Conservation (phyloP, 2,329 filamentous ascomycete species). For the Penicillium hordei region DNA sequence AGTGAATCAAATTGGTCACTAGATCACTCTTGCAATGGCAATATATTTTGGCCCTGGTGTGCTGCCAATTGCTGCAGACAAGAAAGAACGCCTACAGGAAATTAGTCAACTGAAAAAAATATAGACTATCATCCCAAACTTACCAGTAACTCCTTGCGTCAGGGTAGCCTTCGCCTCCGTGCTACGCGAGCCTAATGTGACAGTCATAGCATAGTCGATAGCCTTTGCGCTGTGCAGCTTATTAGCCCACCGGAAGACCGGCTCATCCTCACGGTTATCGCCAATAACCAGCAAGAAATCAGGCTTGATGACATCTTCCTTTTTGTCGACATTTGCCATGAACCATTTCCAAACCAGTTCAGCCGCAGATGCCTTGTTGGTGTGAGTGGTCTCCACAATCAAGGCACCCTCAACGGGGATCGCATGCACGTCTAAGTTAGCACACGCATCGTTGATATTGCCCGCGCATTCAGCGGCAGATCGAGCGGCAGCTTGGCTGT, state of each 20-base stretch:
- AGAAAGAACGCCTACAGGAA: slow-evolving; percentile 49
- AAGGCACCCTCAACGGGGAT: slow-evolving; percentile 77
- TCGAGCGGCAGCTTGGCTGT: slow-evolving; percentile 70
- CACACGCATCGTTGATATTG: slow-evolving; percentile 92
- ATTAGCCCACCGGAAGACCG: slow-evolving; percentile 94
- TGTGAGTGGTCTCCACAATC: slow-evolving; percentile 79
- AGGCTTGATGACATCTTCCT: slow-evolving; percentile 46
- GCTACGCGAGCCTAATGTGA: slow-evolving; percentile 81
- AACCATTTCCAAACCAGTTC: slow-evolving; percentile 67
- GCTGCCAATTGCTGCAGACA: slow-evolving; percentile 54
- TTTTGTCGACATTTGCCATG: slow-evolving; percentile 56
- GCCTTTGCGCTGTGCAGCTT: slow-evolving; percentile 59
- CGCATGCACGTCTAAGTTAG: slow-evolving; percentile 78
- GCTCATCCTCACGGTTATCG: slow-evolving; percentile 89
- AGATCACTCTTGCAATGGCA: slow-evolving; percentile 14
- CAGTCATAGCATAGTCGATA: slow-evolving; percentile 73
- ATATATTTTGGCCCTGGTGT: slow-evolving; percentile 19
- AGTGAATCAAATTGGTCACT: neutral
- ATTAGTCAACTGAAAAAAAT: slow-evolving; percentile 14
- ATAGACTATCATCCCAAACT: slow-evolving; percentile 34
- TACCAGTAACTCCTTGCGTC: slow-evolving; percentile 89
- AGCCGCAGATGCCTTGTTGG: slow-evolving; percentile 83
- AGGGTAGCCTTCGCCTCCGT: slow-evolving; percentile 83
- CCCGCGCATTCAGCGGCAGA: slow-evolving; percentile 87
- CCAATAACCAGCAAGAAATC: slow-evolving; percentile 90